Base-by-base conservation (phyloP, 768 basidiomycete genomes). In the Tricholoma furcatifolium region DNA sequence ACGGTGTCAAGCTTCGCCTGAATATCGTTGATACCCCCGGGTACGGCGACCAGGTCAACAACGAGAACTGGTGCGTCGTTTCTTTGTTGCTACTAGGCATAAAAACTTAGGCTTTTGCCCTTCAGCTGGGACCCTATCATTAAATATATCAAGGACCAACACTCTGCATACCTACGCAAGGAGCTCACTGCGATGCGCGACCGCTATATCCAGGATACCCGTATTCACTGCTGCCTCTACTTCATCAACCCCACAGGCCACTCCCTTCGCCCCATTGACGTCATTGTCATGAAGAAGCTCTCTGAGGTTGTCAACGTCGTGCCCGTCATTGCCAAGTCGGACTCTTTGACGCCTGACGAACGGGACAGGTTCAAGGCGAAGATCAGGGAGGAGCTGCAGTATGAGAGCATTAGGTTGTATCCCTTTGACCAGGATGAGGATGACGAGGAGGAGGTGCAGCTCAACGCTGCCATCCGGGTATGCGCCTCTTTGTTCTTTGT, bases 171-270 rank as follows among this genome's bases (percentile, higher is more conserved):
- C 74, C 83, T 99, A 49, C 91, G 97, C 72, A 98, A 99, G 75
- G 96, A 99, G 77, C 80, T 98, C 59, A 98, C 97, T 2, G 96
- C 97, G 2, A 93, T 93, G 89, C 90, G 97, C 57, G 96, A 98
- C 80, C 90, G 93, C 51, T 91, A 94, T 76, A 99, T 99, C 63
- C 90, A 91, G 67, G 96, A 99, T 75, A 98, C 97, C 14, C 89
- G 96, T 56, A 97, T 99, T 57, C 96, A 99, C 79, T 98, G 95
- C 78, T 91, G 88, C 69, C 70, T 99, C 49, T 98, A 93, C 83
- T 99, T 98, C 75, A 94, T 99, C 79, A 95, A 89, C 72, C 97
- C 96, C 18, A 97, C 95, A n/a, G 96, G 96, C 18, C 96, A 99
- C 73, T 86, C 90, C 4, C 83, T 99, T 51, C 92, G 95, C 55